Evolutionary conservation across 306 rosid species (phyloP).

Genomic region (Begonia peltatifolia): DNA sequence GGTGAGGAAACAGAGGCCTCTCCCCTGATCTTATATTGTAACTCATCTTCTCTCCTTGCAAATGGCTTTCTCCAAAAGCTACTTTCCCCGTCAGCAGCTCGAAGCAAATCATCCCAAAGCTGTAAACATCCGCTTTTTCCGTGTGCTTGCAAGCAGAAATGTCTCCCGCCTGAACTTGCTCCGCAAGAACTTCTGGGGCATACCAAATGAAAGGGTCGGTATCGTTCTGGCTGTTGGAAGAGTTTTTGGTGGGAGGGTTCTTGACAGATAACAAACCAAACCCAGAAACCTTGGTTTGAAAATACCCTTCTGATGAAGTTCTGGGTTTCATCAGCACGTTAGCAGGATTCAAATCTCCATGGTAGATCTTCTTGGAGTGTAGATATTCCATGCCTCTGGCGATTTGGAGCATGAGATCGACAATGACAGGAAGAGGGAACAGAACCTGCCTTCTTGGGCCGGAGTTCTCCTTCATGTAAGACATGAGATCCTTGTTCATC

Average conservation of each 20-base stretch:
- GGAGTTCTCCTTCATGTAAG: conserved; percentile 59
- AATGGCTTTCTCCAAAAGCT: conserved; percentile 67
- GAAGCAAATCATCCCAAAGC: conserved; percentile 87
- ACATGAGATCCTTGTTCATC: conserved; percentile 52
- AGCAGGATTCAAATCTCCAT: conserved; percentile 69
- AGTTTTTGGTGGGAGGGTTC: conserved; percentile 11
- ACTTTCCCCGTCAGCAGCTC: conserved; percentile 80
- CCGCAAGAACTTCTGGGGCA: conserved; percentile 73
- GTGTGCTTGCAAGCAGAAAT: conserved; percentile 24
- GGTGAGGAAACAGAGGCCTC: conserved; percentile 81
- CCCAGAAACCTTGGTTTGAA: conserved; percentile 67
- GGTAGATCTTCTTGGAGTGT: conserved; percentile 53
- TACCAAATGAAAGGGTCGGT: conserved; percentile 49
- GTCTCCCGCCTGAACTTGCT: conserved; percentile 30
- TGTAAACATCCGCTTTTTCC: conserved; percentile 78
- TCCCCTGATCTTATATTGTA: conserved; percentile 68
- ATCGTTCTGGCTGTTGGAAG: conserved; percentile 17
- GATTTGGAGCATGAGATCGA: conserved; percentile 92
- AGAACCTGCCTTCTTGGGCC: conserved; percentile 62
- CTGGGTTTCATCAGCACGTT: conserved; percentile 45
- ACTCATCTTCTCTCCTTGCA: conserved; percentile 57
- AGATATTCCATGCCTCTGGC: conserved; percentile 82
- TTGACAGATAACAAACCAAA: conserved; percentile 34
- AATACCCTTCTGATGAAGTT: conserved; percentile 53
- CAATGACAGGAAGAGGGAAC: conserved; percentile 56